Percentiles rank a stretch among this genome's conserved stretches.
Conservation (phyloP, 306 rosid genomes). For the Quercus berberidifolia region DNA sequence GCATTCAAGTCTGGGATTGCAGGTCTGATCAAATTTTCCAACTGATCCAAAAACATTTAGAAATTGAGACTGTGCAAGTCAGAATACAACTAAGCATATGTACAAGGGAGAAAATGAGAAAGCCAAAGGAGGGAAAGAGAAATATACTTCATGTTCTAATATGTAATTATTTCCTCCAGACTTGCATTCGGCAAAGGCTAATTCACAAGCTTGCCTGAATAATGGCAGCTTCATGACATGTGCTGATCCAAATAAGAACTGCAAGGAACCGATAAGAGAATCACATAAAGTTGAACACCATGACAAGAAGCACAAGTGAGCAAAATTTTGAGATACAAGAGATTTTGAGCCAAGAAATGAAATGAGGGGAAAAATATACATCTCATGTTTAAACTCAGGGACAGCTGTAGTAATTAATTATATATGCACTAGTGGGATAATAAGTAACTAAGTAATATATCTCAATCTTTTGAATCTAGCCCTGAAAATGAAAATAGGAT, state of each 20-base stretch:
- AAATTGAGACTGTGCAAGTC: constrained; percentile 14
- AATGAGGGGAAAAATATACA: neutral
- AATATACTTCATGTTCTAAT: constrained; percentile 49
- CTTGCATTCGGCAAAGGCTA: constrained; percentile 54
- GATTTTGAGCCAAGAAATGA: neutral
- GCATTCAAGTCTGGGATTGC: constrained; percentile 49
- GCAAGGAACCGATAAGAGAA: constrained; percentile 27
- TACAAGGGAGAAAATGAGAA: neutral
- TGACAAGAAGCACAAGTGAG: neutral
- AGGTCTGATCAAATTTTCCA: constrained; percentile 44
- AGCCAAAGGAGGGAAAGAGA: constrained; percentile 4
- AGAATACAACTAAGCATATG: constrained; percentile 19
- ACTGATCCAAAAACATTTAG: constrained; percentile 38
- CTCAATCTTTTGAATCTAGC: neutral
- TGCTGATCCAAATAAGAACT: constrained; percentile 75
- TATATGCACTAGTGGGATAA: neutral
- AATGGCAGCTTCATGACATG: constrained; percentile 59
- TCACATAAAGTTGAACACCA: neutral
- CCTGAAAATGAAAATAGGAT: neutral
- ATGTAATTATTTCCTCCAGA: constrained; percentile 39
- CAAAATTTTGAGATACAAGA: neutral
- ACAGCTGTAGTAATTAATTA: neutral
- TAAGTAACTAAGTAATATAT: neutral
- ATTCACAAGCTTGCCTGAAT: constrained; percentile 71
- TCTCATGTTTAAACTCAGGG: neutral